Percentiles rank a stretch among this genome's conserved stretches.
phyloP scores from a whole-genome alignment of 805 yeast genomes.

The Candida coleopterorum region DNA sequence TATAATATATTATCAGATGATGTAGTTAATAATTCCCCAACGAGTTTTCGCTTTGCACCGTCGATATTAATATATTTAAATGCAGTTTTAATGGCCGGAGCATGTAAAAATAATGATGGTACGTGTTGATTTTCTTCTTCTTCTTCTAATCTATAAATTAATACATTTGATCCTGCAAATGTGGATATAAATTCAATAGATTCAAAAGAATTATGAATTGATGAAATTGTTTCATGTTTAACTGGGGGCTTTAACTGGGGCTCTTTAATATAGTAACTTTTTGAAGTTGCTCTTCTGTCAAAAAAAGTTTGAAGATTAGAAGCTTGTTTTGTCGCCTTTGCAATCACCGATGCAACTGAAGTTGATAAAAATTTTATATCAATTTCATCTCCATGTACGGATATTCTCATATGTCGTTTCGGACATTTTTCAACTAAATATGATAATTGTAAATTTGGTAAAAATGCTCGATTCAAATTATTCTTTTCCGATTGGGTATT shows the following conservation, averaged over 20 bases:
- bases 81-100: slow-evolving; percentile 68
- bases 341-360: slow-evolving; percentile 47
- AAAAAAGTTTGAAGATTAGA: slow-evolving; percentile 37
- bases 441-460: slow-evolving; percentile 62
- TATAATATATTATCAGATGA: slow-evolving; percentile 68
- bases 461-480: slow-evolving; percentile 56
- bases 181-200: slow-evolving; percentile 48
- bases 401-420: slow-evolving; percentile 38
- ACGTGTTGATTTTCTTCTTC: slow-evolving; percentile 35
- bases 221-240: slow-evolving; percentile 8
- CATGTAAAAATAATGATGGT: slow-evolving; percentile 55
- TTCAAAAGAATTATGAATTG: slow-evolving; percentile 14
- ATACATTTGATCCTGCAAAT: slow-evolving; percentile 68
- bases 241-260: slow-evolving; percentile 8
- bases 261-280: background rate
- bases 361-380: slow-evolving; percentile 62
- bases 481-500: slow-evolving; percentile 41
- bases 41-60: slow-evolving; percentile 39
- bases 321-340: slow-evolving; percentile 45
- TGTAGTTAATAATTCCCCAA: slow-evolving; percentile 54
- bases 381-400: slow-evolving; percentile 62
- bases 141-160: slow-evolving; percentile 40
- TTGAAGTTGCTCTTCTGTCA: slow-evolving; percentile 15
- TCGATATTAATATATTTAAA: slow-evolving; percentile 44
- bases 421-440: slow-evolving; percentile 33